A percentile compares a stretch with the other conserved stretches of the same genome.
Conservation (phyloP, 148 eudicot genomes). For the Rhododendron ferrugineum region DNA sequence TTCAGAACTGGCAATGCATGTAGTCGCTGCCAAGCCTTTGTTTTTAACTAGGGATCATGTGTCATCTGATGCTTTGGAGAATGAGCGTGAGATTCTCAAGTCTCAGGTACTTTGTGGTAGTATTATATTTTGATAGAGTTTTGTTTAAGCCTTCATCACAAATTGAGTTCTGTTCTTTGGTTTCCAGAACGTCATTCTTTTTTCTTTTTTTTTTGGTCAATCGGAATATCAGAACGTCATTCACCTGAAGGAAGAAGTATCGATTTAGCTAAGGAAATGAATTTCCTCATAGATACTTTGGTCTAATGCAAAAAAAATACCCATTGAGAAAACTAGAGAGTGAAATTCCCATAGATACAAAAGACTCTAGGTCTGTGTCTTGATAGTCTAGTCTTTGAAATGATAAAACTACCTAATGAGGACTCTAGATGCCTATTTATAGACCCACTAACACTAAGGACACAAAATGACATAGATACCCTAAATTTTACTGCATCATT, state of each 20-base stretch:
- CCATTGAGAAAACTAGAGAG: not conserved
- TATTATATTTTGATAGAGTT: not conserved
- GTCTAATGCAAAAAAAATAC: not conserved
- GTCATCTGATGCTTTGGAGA: slow-evolving; percentile 66
- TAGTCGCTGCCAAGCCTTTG: slow-evolving; percentile 85
- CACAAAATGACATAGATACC: not conserved
- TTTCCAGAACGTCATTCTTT: not conserved
- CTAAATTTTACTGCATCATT: not conserved
- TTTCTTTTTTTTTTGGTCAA: too few species aligned
- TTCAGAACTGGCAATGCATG: slow-evolving; percentile 93
- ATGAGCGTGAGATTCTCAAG: slow-evolving; percentile 81
- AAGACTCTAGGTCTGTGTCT: not conserved
- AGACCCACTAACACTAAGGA: not conserved
- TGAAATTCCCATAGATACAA: not conserved
- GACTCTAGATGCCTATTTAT: too few species aligned
- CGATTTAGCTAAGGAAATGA: not conserved
- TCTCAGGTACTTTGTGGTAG: slow-evolving; percentile 61
- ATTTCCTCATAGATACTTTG: not conserved
- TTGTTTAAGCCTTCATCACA: not conserved
- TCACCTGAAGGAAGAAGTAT: not conserved
- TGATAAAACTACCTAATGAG: not conserved
- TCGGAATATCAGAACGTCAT: not conserved
- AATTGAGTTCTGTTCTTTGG: not conserved
- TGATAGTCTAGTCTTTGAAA: not conserved
- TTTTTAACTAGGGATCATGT: slow-evolving; percentile 78